Evolutionary conservation across 2,329 filamentous ascomycete species (phyloP).

Genomic region (Fusarium sp.): DNA sequence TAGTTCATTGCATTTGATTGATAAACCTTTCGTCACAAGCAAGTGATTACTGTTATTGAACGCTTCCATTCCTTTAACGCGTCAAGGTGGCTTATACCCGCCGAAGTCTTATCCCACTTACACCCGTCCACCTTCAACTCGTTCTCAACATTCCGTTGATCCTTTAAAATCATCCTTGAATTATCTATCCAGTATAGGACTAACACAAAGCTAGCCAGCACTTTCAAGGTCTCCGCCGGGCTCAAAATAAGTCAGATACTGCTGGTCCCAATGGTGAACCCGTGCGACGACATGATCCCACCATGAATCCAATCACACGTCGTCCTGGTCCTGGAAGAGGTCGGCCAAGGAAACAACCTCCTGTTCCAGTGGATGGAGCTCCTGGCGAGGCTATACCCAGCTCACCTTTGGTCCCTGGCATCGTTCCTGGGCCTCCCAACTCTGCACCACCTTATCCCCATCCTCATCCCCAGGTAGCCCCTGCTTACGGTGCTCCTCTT

Average conservation of each 20-base stretch:
- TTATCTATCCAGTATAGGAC: not conserved
- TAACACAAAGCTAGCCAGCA: slow-evolving; percentile 63
- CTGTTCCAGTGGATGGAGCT: slow-evolving; percentile 29
- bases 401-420: slow-evolving; percentile 18
- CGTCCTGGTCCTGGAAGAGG: slow-evolving; percentile 70
- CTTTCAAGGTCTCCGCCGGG: slow-evolving; percentile 69
- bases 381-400: slow-evolving; percentile 23
- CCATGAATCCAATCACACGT: slow-evolving; percentile 70
- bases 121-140: not conserved
- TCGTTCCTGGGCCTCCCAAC: slow-evolving; percentile 17
- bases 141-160: not conserved
- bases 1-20: not conserved
- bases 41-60: slow-evolving; percentile 7
- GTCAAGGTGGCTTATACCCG: slow-evolving; percentile 29
- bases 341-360: slow-evolving; percentile 63
- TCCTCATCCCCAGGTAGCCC: slow-evolving; percentile 13
- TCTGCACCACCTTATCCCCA: slow-evolving; percentile 12
- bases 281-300: slow-evolving; percentile 62
- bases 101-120: not conserved
- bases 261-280: slow-evolving; percentile 53
- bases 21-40: slow-evolving; percentile 12
- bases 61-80: slow-evolving; percentile 11
- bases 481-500: slow-evolving; percentile 8
- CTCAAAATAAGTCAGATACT: slow-evolving; percentile 66
- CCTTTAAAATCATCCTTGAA: not conserved